Base-by-base conservation (phyloP, 768 basidiomycete genomes). In the Psilocybe azurescens region DNA sequence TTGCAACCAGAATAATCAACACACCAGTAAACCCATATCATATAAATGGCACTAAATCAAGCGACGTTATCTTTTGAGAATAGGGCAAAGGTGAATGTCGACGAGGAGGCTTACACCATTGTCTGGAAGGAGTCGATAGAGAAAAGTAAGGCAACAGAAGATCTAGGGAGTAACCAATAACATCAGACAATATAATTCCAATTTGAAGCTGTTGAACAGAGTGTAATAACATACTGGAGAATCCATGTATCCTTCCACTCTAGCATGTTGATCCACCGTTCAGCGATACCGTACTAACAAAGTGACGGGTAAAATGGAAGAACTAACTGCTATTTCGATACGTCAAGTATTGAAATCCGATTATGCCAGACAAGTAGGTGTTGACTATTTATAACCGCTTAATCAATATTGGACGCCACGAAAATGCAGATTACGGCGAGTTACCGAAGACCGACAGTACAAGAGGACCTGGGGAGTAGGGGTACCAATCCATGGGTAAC, bases 301-400 rank as follows among this genome's bases (percentile, higher is more conserved):
- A 36, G 24, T 41, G 49, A n/a, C 29, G 29, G 18, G 39, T 11
- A 13, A 33, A 52, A 39, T 58, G 69, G 70, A 28, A 54, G 38
- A 1, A 68, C 74, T 65, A 71, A 80, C 69, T 75, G 72, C 61
- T 73, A 73, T 32, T 67, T 60, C 64, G 74, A 71, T 60, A 79
- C 61, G n/a, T 72, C 66, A 62, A 70, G 73, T 61, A 80, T 53
- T 73, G 70, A 28, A 69, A 64, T 49, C 69, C 67, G 18, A 71
- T 68, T 29, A 71, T 41, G 10, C 73, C 73, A 48, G 64, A 70
- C 13, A 68, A 38, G 58, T 74, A 74, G 16, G 69, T 71, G 47
- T 74, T 72, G 20, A 74, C 73, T 74, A 49, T 8, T 5, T 10
- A 50, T 38, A 53, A 13, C 41, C 14, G n/a, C n/a, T 46, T 28